These are phyloP conservation scores for Rhododendron williamsianum DNA, from an alignment of 148 eudicot species.

Conservation along the genomic window DNA sequence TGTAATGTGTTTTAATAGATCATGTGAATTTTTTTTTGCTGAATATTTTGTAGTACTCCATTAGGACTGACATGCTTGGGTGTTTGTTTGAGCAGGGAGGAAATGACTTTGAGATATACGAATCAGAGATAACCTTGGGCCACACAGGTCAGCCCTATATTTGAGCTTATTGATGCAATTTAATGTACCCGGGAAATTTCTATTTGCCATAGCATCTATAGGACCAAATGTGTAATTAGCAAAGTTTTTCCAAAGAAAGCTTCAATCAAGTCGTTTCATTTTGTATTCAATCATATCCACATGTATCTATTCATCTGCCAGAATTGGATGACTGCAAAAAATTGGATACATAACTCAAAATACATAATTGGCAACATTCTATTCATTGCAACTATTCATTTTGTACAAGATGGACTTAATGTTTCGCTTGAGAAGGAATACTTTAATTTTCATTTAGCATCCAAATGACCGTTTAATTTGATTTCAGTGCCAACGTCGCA, in stretches of 20 bases:
- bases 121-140: constrained; percentile 71
- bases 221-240: background rate
- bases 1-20: background rate
- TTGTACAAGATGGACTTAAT: background rate
- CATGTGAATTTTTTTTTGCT: background rate
- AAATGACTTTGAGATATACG: constrained; percentile 83
- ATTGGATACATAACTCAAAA: background rate
- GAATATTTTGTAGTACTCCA: background rate
- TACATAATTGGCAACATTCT: background rate
- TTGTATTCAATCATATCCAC: background rate
- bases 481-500: background rate
- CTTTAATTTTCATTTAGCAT: background rate
- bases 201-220: background rate
- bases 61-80: background rate
- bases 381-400: background rate
- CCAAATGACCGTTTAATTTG: background rate
- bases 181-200: background rate
- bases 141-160: constrained; percentile 68
- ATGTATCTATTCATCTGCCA: background rate
- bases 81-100: constrained; percentile 58
- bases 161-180: background rate
- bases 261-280: background rate
- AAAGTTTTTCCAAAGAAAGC: background rate
- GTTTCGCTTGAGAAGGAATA: background rate
- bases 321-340: constrained; percentile 1